Base-by-base conservation (phyloP, 768 basidiomycete species). In the Podaxis mareebaensis region DNA sequence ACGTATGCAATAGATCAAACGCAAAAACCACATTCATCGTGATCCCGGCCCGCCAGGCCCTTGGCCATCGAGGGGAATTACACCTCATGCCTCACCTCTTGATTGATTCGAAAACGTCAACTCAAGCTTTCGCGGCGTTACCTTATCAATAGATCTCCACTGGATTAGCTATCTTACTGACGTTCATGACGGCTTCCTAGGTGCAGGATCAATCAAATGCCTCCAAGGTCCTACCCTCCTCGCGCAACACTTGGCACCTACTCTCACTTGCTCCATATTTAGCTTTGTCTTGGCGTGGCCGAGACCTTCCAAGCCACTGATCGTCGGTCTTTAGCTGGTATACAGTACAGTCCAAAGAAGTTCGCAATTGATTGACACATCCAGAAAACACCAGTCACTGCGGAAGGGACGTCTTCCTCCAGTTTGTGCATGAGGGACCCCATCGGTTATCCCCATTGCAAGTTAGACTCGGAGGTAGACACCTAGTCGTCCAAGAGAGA, bases 321-420 rank as follows among this genome's bases (percentile, higher is more conserved):
- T 15, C 38, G 38, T 56, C 38, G 54, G 54, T 42, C 54, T 56
- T 56, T 56, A 56, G 20, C 26, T 22, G 44, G 20, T 20, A 46
- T 22, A 33, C 8, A 10, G 33, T 33, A 46, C n/a, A 11, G 8
- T 56, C 24, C 26, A 51, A 51, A 28, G 49, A 2, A 11, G 48
- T 42, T n/a, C 17, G 48, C 20, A 11, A 24, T 49, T 11, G 48
- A 49, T 49, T 10, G 22, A 22, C 20, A 11, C 20, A 11, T 20
- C 49, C 22, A 24, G 49, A 1, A 44, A 20, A 44, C 26, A 5
- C 26, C 44, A 15, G n/a, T 51, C 24, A 7, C 49, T 28, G 49
- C 12, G 5, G 3, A 24, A 51, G 4, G 3, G 20, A 4, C 49
- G 20, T 5, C 8, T 28, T 12, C 24, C 26, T 7, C 24, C 44